phyloP scores from a whole-genome alignment of 2,329 filamentous ascomycete genomes.

The Diaporthe citriasiana region DNA sequence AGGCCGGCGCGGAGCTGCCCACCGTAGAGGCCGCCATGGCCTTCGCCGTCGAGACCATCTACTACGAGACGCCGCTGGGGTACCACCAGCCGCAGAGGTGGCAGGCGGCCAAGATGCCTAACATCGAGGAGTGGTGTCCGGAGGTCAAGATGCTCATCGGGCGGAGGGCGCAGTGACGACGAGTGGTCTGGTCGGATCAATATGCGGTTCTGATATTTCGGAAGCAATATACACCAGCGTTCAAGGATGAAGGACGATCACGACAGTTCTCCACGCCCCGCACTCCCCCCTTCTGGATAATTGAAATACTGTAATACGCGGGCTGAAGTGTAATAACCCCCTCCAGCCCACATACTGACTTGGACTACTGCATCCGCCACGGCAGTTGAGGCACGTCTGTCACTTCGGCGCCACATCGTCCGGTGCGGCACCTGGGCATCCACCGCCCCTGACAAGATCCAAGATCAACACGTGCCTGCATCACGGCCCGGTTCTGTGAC shows the following conservation, averaged over 20 bases:
- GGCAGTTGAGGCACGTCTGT: neutral
- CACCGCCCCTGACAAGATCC: neutral
- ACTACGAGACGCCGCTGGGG: slow-evolving; percentile 48
- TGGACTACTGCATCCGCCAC: neutral
- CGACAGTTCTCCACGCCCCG: neutral
- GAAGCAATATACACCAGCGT: neutral
- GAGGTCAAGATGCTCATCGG: slow-evolving; percentile 43
- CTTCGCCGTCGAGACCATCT: slow-evolving; percentile 51
- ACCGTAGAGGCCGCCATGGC: slow-evolving; percentile 45
- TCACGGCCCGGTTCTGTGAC: slow-evolving; percentile 15
- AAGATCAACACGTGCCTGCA: slow-evolving; percentile 11
- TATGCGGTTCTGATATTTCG: slow-evolving; percentile 1
- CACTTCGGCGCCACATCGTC: neutral
- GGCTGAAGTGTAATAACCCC: neutral
- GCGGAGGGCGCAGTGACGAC: slow-evolving; percentile 35
- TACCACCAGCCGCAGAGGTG: slow-evolving; percentile 47
- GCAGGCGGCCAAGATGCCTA: slow-evolving; percentile 37
- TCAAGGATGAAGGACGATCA: neutral
- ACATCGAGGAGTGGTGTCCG: slow-evolving; percentile 42
- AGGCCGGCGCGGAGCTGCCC: slow-evolving; percentile 47
- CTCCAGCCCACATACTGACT: neutral
- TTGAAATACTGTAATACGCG: slow-evolving; percentile 5
- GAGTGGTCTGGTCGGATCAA: neutral
- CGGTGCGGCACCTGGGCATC: neutral
- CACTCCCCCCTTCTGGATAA: neutral